Conservation (phyloP, 2,329 filamentous ascomycete genomes). For the Penicillium carneum region DNA sequence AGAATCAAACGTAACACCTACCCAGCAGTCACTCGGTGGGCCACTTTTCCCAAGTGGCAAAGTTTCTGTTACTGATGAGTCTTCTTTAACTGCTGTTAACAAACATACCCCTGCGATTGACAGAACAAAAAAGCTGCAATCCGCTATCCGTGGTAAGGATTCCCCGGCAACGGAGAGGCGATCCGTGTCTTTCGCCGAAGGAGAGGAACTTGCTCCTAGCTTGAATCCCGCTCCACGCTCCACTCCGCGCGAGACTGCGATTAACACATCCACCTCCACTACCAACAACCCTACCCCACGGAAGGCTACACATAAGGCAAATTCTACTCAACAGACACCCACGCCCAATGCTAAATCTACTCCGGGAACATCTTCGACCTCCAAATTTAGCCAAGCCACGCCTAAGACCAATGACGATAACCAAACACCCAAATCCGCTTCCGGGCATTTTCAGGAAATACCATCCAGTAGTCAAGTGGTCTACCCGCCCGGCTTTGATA, state of each 20-base stretch:
- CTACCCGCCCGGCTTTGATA: constrained; percentile 3
- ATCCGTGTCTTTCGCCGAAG: constrained; percentile 41
- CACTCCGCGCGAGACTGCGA: neutral
- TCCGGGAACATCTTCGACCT: neutral
- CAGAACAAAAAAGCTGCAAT: constrained; percentile 29
- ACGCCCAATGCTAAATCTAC: neutral
- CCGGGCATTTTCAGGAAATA: neutral
- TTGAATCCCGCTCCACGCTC: neutral
- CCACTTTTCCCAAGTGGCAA: constrained; percentile 7
- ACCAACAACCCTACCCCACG: neutral
- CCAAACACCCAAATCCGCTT: neutral
- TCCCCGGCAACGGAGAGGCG: constrained; percentile 31
- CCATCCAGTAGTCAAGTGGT: neutral
- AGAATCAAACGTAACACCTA: neutral
- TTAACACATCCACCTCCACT: neutral
- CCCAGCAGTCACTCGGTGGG: neutral
- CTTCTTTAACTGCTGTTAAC: neutral
- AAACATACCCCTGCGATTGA: constrained; percentile 25
- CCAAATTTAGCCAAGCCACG: neutral
- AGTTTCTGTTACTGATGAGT: neutral
- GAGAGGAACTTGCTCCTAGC: constrained; percentile 24
- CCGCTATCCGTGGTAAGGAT: constrained; percentile 37
- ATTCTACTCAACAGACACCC: neutral
- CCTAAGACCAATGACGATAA: neutral
- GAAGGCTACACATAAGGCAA: neutral